Evolutionary conservation across 495 filamentous ascomycete genomes (phyloP), one percentile per base, ranked within the genome.

Genomic region (Letharia columbiana): DNA sequence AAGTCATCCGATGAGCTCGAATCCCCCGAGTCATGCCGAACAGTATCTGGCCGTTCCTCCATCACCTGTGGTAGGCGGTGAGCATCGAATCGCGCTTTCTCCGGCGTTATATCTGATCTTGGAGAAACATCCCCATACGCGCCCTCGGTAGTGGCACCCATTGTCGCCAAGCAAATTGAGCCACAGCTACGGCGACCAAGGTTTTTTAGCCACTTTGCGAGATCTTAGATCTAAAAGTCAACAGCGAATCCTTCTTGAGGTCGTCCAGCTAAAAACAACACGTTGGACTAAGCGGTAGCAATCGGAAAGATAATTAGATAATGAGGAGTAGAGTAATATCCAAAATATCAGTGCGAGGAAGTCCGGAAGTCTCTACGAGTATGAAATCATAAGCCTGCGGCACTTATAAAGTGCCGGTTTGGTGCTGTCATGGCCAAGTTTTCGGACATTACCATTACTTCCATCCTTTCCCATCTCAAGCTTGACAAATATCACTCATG

Each of bases 1-100:
- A 75, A 83, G 50, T 89, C 87, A 66, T 84, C 84, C 31, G 86
- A 89, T 8, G 84, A 86, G 49, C 78, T 82, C 41, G 86, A 87
- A 66, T 80, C 84, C 49, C 85, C 86, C 35, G 86, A 89, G 71
- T 89, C 88, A 72, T 84, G 69, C 75, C 80, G 72, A 74, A 75
- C 62, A 71, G 63, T 18, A 47, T 80, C 81, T 60, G 85, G 79
- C 59, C 84, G 82, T 75, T 85, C 83, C 80, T 70, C 68, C 68
- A 70, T 70, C 31, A 66, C 64, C 59, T 61, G 57, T 35, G 58
- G 41, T 40, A 66, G 64, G 11, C 58, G 57, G 37, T 37, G 45
- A 12, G 47, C 23, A n/a, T 66, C 64, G 23, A 61, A 23, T 35
- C 64, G 64, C 44, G 45, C 13, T 49, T 60, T 66, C 23, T 66